These are phyloP conservation scores for Kalanchoe fedtschenkoi DNA, from an alignment of 164 flowering plant species.

Conservation along the genomic window DNA sequence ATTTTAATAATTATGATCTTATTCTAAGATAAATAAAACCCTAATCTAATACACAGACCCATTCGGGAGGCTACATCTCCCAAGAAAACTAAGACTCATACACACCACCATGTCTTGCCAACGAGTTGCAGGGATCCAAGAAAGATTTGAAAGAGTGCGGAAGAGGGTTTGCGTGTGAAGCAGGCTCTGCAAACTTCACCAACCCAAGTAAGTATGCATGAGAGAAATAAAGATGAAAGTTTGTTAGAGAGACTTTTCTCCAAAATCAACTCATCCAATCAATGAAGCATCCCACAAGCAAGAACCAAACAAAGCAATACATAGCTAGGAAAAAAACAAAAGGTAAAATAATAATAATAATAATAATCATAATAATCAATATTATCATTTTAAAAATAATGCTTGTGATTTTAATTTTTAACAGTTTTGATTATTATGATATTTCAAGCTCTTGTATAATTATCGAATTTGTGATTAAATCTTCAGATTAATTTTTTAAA, in stretches of 20 bases:
- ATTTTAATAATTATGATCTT: too few relatives aligned
- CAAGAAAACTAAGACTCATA: neutral
- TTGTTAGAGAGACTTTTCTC: neutral
- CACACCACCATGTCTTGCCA: neutral
- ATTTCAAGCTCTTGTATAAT: too few relatives aligned
- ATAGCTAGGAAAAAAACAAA: too few relatives aligned
- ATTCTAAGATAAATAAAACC: too few relatives aligned
- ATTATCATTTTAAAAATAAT: too few relatives aligned
- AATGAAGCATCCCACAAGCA: neutral
- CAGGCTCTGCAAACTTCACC: neutral
- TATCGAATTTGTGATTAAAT: too few relatives aligned
- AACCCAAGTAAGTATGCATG: neutral
- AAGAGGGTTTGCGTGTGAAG: neutral
- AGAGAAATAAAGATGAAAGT: neutral
- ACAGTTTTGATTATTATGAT: too few relatives aligned
- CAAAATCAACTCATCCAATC: neutral
- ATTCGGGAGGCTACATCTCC: neutral
- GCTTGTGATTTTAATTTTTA: too few relatives aligned
- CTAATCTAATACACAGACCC: neutral
- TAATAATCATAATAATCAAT: too few relatives aligned
- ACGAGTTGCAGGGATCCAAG: slow-evolving; percentile 5
- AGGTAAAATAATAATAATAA: neutral
- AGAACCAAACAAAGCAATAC: neutral
- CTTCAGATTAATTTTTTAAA: too few relatives aligned
- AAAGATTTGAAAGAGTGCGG: neutral